Conservation (phyloP, 2,329 filamentous ascomycete species). For the Curvularia verruculosa region DNA sequence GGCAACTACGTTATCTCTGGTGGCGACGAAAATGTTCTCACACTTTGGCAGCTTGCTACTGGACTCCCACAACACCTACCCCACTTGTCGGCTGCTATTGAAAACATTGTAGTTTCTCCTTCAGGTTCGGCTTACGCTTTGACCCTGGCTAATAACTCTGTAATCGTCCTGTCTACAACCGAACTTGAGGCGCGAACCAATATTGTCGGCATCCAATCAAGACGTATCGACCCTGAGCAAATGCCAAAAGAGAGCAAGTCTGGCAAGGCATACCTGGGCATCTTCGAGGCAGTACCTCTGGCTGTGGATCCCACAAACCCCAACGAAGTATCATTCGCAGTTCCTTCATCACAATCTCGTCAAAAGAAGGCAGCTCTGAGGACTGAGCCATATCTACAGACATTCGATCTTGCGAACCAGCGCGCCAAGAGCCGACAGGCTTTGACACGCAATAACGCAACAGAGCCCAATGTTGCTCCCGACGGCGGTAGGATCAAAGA, state of each 20-base stretch:
- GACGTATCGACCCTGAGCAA: conserved; percentile 39
- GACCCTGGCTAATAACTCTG: conserved; percentile 88
- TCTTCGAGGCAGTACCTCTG: conserved; percentile 44
- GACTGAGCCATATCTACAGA: conserved; percentile 73
- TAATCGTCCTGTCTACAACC: conserved; percentile 86
- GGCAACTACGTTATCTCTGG: conserved; percentile 94
- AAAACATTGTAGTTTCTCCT: conserved; percentile 82
- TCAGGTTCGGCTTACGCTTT: conserved; percentile 81
- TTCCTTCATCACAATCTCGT: conserved; percentile 58
- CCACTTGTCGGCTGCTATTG: conserved; percentile 85
- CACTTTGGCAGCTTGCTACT: conserved; percentile 93
- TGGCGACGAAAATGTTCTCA: conserved; percentile 84
- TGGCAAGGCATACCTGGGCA: conserved; percentile 24
- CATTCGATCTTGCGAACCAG: conserved; percentile 81
- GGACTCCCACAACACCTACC: conserved; percentile 81
- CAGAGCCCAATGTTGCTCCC: conserved; percentile 76
- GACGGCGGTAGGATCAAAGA: conserved; percentile 75
- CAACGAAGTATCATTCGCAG: conserved; percentile 55
- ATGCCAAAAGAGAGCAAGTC: conserved; percentile 29
- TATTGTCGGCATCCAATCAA: conserved; percentile 78
- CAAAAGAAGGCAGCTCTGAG: conserved; percentile 29
- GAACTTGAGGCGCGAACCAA: conserved; percentile 86
- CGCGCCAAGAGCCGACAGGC: conserved; percentile 86
- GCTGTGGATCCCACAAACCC: conserved; percentile 50
- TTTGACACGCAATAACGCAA: conserved; percentile 84